Conservation (phyloP, 306 rosid species). For the Vicia villosa region DNA sequence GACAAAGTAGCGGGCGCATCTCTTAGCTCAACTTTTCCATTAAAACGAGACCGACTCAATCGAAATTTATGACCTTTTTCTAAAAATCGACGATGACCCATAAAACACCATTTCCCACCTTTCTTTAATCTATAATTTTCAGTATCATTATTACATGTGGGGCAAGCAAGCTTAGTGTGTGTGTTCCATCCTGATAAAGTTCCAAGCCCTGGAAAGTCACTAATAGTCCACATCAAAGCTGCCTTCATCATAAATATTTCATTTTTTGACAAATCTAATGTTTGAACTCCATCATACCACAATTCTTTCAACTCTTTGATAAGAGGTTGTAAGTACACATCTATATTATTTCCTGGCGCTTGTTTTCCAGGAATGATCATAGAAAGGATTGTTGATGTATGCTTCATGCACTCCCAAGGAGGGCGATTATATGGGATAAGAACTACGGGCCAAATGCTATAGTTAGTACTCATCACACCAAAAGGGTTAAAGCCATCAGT, state of each 20-base stretch:
- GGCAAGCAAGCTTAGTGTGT: neutral
- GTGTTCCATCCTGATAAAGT: neutral
- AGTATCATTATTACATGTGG: too few species aligned
- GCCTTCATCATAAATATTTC: neutral
- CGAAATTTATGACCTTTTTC: neutral
- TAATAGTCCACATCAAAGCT: neutral
- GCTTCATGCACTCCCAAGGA: too few species aligned
- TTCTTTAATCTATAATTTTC: neutral
- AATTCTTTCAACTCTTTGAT: conserved; percentile 12
- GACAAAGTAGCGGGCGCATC: neutral
- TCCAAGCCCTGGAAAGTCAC: neutral
- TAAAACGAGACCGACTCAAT: neutral
- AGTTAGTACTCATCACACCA: neutral
- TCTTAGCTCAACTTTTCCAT: neutral
- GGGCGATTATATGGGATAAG: neutral
- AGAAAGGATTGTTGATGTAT: neutral
- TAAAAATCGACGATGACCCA: neutral
- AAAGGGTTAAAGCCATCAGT: neutral
- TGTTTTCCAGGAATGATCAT: neutral
- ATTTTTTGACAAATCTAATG: neutral
- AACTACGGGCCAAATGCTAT: too few species aligned
- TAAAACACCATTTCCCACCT: neutral
- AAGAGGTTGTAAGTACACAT: neutral
- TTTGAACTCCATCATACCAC: neutral
- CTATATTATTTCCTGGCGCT: neutral